Evolutionary conservation across 2,329 filamentous ascomycete species (phyloP).

Genomic region (Xylaria sp.): DNA sequence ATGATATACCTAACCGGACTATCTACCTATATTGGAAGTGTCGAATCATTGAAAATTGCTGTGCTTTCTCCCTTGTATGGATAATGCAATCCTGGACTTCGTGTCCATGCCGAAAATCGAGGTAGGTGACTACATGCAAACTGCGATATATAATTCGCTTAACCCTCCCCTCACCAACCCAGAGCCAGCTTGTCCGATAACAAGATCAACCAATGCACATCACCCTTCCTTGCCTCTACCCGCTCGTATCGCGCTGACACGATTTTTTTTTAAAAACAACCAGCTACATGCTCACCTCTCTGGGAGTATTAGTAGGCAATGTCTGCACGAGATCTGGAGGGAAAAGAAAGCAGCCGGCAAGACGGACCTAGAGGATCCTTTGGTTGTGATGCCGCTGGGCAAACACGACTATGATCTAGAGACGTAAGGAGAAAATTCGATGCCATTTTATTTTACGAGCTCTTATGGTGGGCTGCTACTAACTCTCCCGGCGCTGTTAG

Average conservation of each 20-base stretch:
- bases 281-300: constrained; percentile 35
- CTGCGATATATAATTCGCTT: not conserved
- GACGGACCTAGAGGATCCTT: constrained; percentile 73
- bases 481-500: constrained; percentile 52
- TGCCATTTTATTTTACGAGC: not conserved
- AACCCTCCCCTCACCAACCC: not conserved
- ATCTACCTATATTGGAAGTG: too few species aligned
- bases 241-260: constrained; percentile 11
- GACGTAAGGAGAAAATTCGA: constrained; percentile 63
- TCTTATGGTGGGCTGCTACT: not conserved
- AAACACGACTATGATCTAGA: constrained; percentile 77
- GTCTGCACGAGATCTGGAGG: constrained; percentile 79
- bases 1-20: not conserved
- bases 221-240: too few species aligned
- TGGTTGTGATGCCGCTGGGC: constrained; percentile 74
- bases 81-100: constrained; percentile 32
- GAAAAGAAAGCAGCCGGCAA: constrained; percentile 64
- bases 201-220: too few species aligned
- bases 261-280: not conserved
- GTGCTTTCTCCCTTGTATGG: constrained; percentile 14
- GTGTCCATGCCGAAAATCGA: constrained; percentile 43
- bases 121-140: constrained; percentile 27
- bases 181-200: not conserved
- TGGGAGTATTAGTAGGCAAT: constrained; percentile 70
- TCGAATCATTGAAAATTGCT: not conserved